Evolutionary conservation across 2,329 filamentous ascomycete species (phyloP), one percentile per base, ranked within the genome.

Genomic region (Xylaria sp.): DNA sequence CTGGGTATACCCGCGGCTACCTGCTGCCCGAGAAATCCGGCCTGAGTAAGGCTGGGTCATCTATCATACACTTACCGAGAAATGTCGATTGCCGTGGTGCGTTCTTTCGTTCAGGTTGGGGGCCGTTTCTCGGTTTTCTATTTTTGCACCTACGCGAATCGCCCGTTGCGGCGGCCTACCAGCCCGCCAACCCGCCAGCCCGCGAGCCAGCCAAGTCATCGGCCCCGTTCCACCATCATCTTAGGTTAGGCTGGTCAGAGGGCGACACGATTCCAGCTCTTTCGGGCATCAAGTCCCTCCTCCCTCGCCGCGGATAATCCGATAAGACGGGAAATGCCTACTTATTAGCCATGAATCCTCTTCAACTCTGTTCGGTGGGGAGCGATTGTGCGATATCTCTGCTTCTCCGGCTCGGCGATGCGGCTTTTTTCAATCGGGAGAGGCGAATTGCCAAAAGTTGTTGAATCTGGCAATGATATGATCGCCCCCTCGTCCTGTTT

Each of bases 401-500:
- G n/a, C n/a, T n/a, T n/a, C n/a, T n/a, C n/a, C n/a, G n/a, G n/a
- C n/a, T n/a, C n/a, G n/a, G n/a, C n/a, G n/a, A n/a, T n/a, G n/a
- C n/a, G n/a, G n/a, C 29, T 26, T 26, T 26, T 26, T 26, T 26
- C 24, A 9, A 13, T 34, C 6, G 29, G 29, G 29, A 13, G 29
- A 34, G 29, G 29, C 9, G 16, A 34, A 13, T 11, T 34, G 29
- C 11, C 16, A 34, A 11, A 34, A 3, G 29, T 7, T 13, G 4
- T 34, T 34, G 16, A 34, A 34, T 34, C 29, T 34, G 29, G 29
- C 16, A 13, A 34, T 34, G 29, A 34, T 34, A 34, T 13, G 9
- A 13, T 34, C 8, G 29, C 40, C 40, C 40, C 19, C 40, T 42
- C 40, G 39, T 44, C 40, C 39, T 50, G 34, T 17, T 53, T 42